These are phyloP conservation scores for Batkoa obscura DNA, from an alignment of 371 early-diverging fungal genomes.

Conservation along the genomic window DNA sequence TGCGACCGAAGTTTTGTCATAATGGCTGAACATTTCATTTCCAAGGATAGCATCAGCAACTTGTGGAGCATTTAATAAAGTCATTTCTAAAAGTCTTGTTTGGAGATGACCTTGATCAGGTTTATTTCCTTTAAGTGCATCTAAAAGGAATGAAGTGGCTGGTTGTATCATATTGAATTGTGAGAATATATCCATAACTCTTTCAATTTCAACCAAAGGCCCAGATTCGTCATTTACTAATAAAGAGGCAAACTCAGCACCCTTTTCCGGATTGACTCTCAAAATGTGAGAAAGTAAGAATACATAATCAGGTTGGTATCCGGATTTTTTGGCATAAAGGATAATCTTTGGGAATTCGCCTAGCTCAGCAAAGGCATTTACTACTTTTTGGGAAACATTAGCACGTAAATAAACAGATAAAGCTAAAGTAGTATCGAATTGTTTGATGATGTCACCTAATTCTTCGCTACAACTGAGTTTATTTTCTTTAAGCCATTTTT, in stretches of 20 bases:
- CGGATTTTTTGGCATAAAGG: conserved; percentile 83
- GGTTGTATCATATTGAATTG: conserved; percentile 89
- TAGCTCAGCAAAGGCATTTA: conserved; percentile 89
- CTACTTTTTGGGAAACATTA: conserved; percentile 78
- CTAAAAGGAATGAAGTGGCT: conserved; percentile 87
- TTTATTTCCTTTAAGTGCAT: conserved; percentile 78
- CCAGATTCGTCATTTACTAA: conserved; percentile 67
- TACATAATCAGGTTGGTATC: conserved; percentile 80
- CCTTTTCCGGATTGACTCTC: conserved; percentile 81
- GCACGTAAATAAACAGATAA: conserved; percentile 89
- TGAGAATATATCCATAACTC: conserved; percentile 73
- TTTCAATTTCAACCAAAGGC: conserved; percentile 68
- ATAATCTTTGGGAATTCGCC: conserved; percentile 91
- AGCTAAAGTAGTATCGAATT: conserved; percentile 73
- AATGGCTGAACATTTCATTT: conserved; percentile 85
- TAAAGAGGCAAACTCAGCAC: conserved; percentile 74
- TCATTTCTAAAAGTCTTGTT: conserved; percentile 94
- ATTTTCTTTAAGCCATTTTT: conserved; percentile 97
- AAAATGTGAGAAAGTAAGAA: conserved; percentile 75
- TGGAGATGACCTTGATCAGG: conserved; percentile 82
- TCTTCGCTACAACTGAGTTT: conserved; percentile 95
- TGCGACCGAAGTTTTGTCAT: conserved; percentile 81
- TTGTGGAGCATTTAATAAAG: conserved; percentile 87
- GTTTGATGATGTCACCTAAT: conserved; percentile 91
- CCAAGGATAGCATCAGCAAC: conserved; percentile 96